These are phyloP conservation scores for Dactylellina haptotyla DNA, from an alignment of 2,329 filamentous ascomycete genomes.

Conservation along the genomic window DNA sequence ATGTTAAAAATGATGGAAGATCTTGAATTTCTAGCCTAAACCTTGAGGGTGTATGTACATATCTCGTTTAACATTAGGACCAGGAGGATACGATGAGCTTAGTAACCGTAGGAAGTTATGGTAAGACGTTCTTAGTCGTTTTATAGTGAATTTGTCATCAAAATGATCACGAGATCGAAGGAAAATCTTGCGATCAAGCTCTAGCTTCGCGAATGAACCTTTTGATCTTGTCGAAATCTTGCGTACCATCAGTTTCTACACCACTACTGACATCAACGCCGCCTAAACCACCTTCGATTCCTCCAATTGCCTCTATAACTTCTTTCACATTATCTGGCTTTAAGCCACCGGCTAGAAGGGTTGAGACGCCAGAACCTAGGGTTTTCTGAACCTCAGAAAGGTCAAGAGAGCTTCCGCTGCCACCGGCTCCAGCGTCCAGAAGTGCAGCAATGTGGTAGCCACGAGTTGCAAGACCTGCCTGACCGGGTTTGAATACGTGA, in stretches of 20 bases:
- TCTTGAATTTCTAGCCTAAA: no score
- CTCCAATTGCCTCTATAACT: slow-evolving; percentile 72
- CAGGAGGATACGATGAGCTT: no score
- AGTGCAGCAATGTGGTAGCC: slow-evolving; percentile 86
- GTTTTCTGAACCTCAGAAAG: slow-evolving; percentile 73
- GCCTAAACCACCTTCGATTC: slow-evolving; percentile 71
- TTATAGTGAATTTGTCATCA: no score
- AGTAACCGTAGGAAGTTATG: no score
- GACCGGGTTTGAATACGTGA: slow-evolving; percentile 80
- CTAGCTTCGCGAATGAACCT: slow-evolving; percentile 70
- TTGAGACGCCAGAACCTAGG: slow-evolving; percentile 77
- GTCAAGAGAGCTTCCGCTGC: slow-evolving; percentile 81
- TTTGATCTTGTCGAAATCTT: slow-evolving; percentile 81
- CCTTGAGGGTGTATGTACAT: no score
- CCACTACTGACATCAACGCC: slow-evolving; percentile 95
- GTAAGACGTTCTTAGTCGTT: no score
- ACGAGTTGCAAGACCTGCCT: slow-evolving; percentile 60
- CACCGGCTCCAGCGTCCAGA: slow-evolving; percentile 85
- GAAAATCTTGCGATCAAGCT: not conserved
- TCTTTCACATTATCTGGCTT: slow-evolving; percentile 79
- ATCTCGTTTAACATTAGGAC: no score
- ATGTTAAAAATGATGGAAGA: no score
- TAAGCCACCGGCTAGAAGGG: slow-evolving; percentile 87
- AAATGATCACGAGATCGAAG: no score
- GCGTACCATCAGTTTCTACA: slow-evolving; percentile 83